These are phyloP conservation scores for Camptophora hylomeconis DNA, from an alignment of 2,329 filamentous ascomycete species.

Conservation along the genomic window DNA sequence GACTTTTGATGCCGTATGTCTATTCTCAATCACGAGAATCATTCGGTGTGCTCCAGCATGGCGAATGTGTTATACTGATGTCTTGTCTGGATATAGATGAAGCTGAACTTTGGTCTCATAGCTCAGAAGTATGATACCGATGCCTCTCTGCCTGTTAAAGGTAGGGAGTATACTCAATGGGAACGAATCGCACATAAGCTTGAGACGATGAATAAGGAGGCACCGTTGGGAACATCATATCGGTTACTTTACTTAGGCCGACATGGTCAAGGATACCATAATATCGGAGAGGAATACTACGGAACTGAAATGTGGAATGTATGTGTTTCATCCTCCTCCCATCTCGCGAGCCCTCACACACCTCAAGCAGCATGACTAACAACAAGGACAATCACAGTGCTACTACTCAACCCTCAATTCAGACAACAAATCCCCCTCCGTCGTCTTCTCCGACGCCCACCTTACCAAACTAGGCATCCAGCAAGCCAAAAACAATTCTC, in stretches of 20 bases:
- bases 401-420: conserved; percentile 41
- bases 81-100: conserved; percentile 2
- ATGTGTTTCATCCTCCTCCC: no score
- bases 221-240: conserved; percentile 29
- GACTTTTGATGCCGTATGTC: conserved; percentile 31
- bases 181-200: conserved; percentile 40
- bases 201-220: conserved; percentile 29
- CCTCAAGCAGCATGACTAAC: no score
- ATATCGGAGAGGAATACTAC: conserved; percentile 46
- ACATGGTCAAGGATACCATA: conserved; percentile 50
- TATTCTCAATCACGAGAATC: not conserved
- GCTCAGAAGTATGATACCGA: conserved; percentile 31
- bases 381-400: no score
- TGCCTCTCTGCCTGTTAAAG: conserved; percentile 10
- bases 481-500: conserved; percentile 36
- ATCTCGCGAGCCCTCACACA: no score
- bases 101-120: conserved; percentile 37
- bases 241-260: conserved; percentile 46
- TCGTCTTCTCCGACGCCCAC: conserved; percentile 45
- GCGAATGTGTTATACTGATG: not conserved
- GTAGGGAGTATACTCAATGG: conserved; percentile 38
- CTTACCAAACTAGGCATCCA: conserved; percentile 39
- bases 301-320: conserved; percentile 49
- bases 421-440: no score
- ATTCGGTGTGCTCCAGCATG: not conserved